Percentiles rank a stretch among this genome's conserved stretches.
Conservation (phyloP, 345 rosid genomes). For the Populus alba region DNA sequence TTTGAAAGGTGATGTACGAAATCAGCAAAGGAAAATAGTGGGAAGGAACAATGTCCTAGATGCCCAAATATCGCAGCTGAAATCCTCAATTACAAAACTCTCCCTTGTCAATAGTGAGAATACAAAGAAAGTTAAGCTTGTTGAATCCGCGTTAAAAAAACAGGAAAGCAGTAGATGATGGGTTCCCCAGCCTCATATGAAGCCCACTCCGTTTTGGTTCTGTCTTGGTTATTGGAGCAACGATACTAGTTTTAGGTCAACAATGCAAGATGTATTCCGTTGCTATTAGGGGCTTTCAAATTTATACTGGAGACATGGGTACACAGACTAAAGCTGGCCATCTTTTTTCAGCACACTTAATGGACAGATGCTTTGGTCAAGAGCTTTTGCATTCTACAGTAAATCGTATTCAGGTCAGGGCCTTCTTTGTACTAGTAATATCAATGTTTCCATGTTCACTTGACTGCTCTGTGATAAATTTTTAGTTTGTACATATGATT, state of each 20-base stretch:
- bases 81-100: slow-evolving; percentile 60
- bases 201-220: neutral
- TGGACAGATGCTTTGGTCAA: slow-evolving; percentile 1
- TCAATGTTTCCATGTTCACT: neutral
- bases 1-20: slow-evolving; percentile 29
- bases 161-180: slow-evolving; percentile 36
- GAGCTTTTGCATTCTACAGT: neutral
- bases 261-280: neutral
- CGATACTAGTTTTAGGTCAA: neutral
- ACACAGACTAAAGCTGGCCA: neutral
- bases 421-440: neutral
- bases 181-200: neutral
- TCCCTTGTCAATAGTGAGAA: slow-evolving; percentile 68
- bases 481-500: neutral
- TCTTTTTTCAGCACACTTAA: neutral
- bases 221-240: neutral
- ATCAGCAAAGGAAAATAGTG: slow-evolving; percentile 38
- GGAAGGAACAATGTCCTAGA: slow-evolving; percentile 45
- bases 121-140: slow-evolving; percentile 57
- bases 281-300: neutral
- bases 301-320: neutral
- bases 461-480: neutral
- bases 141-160: slow-evolving; percentile 60
- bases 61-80: slow-evolving; percentile 60
- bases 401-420: slow-evolving; percentile 13